Conservation (phyloP, 805 yeast species). For the Candida ficus region DNA sequence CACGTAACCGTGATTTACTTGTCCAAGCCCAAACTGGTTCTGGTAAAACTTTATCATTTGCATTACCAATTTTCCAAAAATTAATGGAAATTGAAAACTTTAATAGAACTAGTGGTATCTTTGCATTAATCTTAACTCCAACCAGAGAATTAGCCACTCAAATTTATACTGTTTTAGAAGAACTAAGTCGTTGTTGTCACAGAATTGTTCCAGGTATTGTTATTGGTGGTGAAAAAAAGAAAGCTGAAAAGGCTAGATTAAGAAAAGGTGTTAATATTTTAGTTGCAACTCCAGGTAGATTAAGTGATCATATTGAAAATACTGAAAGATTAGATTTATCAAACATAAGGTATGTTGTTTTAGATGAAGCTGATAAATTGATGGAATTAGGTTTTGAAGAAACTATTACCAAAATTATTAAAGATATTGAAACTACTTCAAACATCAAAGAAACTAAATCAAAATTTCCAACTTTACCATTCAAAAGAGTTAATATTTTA, state of each 20-base stretch:
- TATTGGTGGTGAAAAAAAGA: conserved; percentile 97
- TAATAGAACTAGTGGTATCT: conserved; percentile 70
- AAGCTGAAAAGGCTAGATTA: conserved; percentile 90
- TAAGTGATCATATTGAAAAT: conserved; percentile 90
- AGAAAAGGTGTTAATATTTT: conserved; percentile 93
- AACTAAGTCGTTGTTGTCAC: conserved; percentile 70
- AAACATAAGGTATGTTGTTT: conserved; percentile 76
- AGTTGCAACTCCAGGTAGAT: conserved; percentile 97
- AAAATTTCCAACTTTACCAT: conserved; percentile 57
- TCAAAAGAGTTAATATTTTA: conserved; percentile 65
- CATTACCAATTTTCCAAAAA: conserved; percentile 74
- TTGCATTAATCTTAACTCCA: conserved; percentile 86
- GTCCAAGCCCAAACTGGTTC: conserved; percentile 98
- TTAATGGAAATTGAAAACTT: conserved; percentile 51
- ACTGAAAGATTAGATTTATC: conserved; percentile 70
- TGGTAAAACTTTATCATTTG: conserved; percentile 89
- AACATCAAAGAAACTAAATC: conserved; percentile 32
- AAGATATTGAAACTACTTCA: conserved; percentile 41
- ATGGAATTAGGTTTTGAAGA: conserved; percentile 97
- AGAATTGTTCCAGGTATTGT: conserved; percentile 93
- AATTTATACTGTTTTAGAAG: conserved; percentile 75
- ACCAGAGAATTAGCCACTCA: conserved; percentile 94
- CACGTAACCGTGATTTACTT: conserved; percentile 56
- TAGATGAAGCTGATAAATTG: conserved; percentile 95
- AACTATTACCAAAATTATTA: conserved; percentile 72